phyloP scores from a whole-genome alignment of 768 basidiomycete genomes.

The Boletus reticulatus region DNA sequence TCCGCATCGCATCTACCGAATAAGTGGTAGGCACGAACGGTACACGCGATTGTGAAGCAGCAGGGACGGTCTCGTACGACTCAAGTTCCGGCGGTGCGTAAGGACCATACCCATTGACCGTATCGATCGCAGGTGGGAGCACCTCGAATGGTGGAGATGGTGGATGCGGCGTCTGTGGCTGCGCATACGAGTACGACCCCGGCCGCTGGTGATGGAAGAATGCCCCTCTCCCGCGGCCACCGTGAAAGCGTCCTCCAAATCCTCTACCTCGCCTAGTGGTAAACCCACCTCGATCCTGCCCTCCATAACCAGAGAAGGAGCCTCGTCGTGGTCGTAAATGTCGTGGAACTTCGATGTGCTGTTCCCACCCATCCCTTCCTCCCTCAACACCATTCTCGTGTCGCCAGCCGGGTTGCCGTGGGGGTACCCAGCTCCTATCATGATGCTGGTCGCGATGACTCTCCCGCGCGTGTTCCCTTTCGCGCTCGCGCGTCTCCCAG shows the following conservation, averaged over 20 bases:
- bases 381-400: slow-evolving; percentile 28
- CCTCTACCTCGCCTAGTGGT: slow-evolving; percentile 34
- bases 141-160: slow-evolving; percentile 28
- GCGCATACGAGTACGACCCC: slow-evolving; percentile 32
- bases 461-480: slow-evolving; percentile 17
- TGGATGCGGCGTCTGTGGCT: slow-evolving; percentile 10
- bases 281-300: slow-evolving; percentile 34
- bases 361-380: slow-evolving; percentile 23
- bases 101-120: slow-evolving; percentile 29
- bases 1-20: slow-evolving; percentile 63
- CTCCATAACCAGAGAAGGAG: slow-evolving; percentile 30
- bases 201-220: slow-evolving; percentile 34
- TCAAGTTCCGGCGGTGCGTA: slow-evolving; percentile 35
- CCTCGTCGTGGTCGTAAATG: slow-evolving; percentile 33
- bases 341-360: slow-evolving; percentile 13
- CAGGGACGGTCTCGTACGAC: slow-evolving; percentile 21
- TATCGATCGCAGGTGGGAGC: slow-evolving; percentile 23
- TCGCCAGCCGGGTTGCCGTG: slow-evolving; percentile 20
- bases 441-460: slow-evolving; percentile 9
- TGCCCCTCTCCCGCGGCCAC: slow-evolving; percentile 34
- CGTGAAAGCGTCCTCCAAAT: slow-evolving; percentile 37
- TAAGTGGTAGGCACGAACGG: slow-evolving; percentile 49
- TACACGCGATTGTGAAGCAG: slow-evolving; percentile 28
- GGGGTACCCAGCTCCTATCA: slow-evolving; percentile 19
- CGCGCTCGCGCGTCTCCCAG: slow-evolving; percentile 30